These are phyloP conservation scores for Penicillium expansum DNA, from an alignment of 2,329 filamentous ascomycete species.

Conservation along the genomic window DNA sequence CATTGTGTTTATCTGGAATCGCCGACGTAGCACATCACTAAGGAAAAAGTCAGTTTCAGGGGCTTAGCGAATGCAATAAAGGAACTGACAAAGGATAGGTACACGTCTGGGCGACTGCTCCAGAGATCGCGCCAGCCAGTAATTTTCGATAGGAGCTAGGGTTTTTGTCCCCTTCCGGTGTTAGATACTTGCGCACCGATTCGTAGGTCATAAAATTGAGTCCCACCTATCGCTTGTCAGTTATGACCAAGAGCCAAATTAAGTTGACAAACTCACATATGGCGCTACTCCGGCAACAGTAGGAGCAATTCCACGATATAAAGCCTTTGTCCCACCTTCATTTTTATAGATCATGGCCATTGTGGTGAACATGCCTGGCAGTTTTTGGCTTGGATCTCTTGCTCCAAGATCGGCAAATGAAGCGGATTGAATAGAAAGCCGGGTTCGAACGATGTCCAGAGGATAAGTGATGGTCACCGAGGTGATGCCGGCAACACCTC, in stretches of 20 bases:
- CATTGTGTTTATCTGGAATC: constrained; percentile 99
- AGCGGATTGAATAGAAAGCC: constrained; percentile 94
- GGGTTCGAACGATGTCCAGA: constrained; percentile 93
- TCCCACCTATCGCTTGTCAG: constrained; percentile 62
- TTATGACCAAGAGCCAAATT: background rate
- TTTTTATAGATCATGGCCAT: constrained; percentile 81
- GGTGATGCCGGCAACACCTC: constrained; percentile 87
- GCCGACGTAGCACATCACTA: constrained; percentile 84
- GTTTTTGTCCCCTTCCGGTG: constrained; percentile 81
- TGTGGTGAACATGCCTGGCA: constrained; percentile 91
- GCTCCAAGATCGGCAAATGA: constrained; percentile 77
- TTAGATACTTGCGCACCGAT: constrained; percentile 76
- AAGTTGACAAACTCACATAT: constrained; percentile 60
- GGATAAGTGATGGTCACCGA: constrained; percentile 95
- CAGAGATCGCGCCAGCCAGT: constrained; percentile 86
- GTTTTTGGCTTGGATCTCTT: constrained; percentile 56
- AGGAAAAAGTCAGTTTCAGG: constrained; percentile 8
- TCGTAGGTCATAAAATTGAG: constrained; percentile 99
- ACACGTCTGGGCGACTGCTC: constrained; percentile 92
- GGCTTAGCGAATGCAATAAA: background rate
- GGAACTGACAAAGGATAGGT: constrained; percentile 89
- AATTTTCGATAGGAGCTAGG: constrained; percentile 78
- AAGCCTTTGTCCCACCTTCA: constrained; percentile 77
- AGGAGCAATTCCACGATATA: constrained; percentile 93
- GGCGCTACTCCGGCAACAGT: constrained; percentile 94